Evolutionary conservation across 352 stramenopile species (phyloP).

Genomic region (Pythium apleroticum): DNA sequence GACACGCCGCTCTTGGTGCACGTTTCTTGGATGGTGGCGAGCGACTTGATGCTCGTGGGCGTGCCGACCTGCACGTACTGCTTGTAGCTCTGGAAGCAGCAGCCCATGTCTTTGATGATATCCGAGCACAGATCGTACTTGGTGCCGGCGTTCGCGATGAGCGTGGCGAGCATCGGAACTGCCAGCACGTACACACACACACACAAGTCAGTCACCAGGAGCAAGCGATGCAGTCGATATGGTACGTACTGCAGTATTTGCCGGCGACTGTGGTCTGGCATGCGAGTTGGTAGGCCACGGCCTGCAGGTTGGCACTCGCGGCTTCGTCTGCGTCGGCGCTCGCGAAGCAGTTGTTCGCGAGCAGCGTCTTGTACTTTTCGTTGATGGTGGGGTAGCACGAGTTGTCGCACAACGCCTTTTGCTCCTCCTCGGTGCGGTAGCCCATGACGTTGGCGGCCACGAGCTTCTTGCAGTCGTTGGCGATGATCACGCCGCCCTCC

Average conservation of each 20-base stretch:
- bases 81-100: constrained; percentile 82
- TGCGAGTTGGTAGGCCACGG: constrained; percentile 66
- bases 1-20: constrained; percentile 44
- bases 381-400: constrained; percentile 54
- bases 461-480: constrained; percentile 64
- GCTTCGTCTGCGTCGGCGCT: constrained; percentile 53
- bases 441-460: constrained; percentile 57
- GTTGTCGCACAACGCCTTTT: constrained; percentile 63
- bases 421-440: constrained; percentile 49
- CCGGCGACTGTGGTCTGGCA: constrained; percentile 52
- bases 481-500: constrained; percentile 45
- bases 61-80: constrained; percentile 75
- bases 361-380: constrained; percentile 61
- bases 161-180: constrained; percentile 60
- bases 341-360: constrained; percentile 68
- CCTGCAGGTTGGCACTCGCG: constrained; percentile 54
- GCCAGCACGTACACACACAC: not conserved
- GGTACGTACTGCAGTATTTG: constrained; percentile 80
- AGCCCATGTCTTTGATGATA: constrained; percentile 71
- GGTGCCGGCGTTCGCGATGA: constrained; percentile 49
- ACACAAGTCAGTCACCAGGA: not conserved
- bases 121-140: constrained; percentile 66
- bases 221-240: not conserved
- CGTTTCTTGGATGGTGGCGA: constrained; percentile 50
- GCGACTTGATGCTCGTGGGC: constrained; percentile 37